Base-by-base conservation (phyloP, 345 rosid species). In the Durio zibethinus region DNA sequence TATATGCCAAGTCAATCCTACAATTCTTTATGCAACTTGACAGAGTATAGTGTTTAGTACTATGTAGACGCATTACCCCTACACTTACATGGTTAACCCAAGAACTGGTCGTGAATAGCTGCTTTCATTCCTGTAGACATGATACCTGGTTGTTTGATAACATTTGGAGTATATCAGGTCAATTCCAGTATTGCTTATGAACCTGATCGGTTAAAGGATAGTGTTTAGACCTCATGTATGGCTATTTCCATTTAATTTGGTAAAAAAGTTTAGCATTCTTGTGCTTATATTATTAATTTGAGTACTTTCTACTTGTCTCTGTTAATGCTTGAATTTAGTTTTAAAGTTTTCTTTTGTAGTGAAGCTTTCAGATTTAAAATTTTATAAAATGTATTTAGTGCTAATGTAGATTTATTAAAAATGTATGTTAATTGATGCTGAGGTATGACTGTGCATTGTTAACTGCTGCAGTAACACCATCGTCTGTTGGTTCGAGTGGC, bases 381-480 rank as follows among this genome's bases (percentile, higher is more conserved):
- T 73, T 73, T 11, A 54, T 60, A 9, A 40, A 63, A 70, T 40
- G 1, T 43, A 52, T 18, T 52, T 18, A 65, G 23, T 2, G 64
- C 25, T 72, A 10, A 33, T 72, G 31, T 31, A 12, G 78, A 67
- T 77, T 45, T 64, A 27, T 61, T 72, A 5, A 50, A 47, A 27
- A 71, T 48, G 25, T 67, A 7, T 69, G 38, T 53, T 62, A n/a
- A 52, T 78, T 63, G 65, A 75, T 71, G 10, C 21, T 79, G 15
- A 66, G 27, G 14, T 71, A 7, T 8, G 5, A 53, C 69, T 56
- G 47, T 50, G 29, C 21, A 73, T 62, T 35, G 18, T 38, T 59
- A 53, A 77, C 40, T 81, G 68, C 72, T 85, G 86, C 91, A 96
- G n/a, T n/a, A n/a, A n/a, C n/a, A n/a, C n/a, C n/a, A n/a, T n/a